phyloP scores from a whole-genome alignment of 2,329 filamentous ascomycete species.

The Nemania sp. region DNA sequence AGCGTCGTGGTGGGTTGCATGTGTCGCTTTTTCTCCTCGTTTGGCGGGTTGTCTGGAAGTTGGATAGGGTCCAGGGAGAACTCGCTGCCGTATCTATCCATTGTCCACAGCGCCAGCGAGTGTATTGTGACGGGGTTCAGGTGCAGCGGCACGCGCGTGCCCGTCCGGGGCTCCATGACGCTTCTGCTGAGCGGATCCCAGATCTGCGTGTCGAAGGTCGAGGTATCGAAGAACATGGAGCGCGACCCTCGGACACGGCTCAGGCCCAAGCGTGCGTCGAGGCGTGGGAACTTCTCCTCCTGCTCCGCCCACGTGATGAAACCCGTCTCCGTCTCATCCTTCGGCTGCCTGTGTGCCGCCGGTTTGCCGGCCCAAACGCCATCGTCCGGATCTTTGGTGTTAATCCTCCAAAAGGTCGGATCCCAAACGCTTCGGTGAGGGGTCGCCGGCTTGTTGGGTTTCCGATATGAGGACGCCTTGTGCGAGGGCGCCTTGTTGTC shows the following conservation, averaged over 20 bases:
- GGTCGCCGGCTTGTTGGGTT: conserved; percentile 11
- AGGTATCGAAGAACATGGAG: conserved; percentile 13
- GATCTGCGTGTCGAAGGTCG: conserved; percentile 7
- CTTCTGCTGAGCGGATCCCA: conserved; percentile 30
- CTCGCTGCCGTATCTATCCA: background rate
- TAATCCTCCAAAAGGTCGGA: conserved; percentile 24
- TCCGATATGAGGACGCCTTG: background rate
- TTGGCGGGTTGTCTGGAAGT: conserved; percentile 15
- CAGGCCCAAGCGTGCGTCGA: conserved; percentile 14
- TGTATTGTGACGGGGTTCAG: conserved; percentile 26
- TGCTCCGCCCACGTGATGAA: conserved; percentile 29
- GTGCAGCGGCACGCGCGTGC: conserved; percentile 10
- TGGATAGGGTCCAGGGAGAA: conserved; percentile 18
- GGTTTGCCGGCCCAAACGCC: conserved; percentile 2
- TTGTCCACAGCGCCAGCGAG: conserved; percentile 28
- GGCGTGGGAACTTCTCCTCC: conserved; percentile 24
- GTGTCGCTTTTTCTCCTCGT: conserved; percentile 9
- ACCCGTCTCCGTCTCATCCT: conserved; percentile 21
- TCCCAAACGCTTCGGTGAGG: conserved; percentile 23
- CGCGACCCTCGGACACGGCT: background rate
- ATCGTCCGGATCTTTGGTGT: conserved; percentile 9
- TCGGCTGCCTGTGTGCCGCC: conserved; percentile 11
- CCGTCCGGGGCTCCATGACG: conserved; percentile 16
- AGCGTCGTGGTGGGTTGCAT: background rate
- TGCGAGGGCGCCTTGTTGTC: too few relatives aligned